Conservation (phyloP, 176 grass and related monocot genomes). For the Aegilops tauschii region DNA sequence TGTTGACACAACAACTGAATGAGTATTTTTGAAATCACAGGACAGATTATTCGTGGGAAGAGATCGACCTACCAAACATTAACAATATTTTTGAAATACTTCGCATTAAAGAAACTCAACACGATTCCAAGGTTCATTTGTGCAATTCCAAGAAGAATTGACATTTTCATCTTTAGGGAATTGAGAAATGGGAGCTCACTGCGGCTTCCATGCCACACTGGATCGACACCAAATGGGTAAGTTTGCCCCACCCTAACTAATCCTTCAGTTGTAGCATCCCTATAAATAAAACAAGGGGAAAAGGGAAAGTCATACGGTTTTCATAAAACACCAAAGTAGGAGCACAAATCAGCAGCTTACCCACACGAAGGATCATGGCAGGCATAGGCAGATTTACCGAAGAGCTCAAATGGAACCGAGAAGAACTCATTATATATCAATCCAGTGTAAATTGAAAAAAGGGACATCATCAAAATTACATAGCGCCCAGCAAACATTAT, state of each 20-base stretch:
- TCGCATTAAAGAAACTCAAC: slow-evolving; percentile 92
- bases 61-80: slow-evolving; percentile 70
- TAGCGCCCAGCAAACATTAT: slow-evolving; percentile 93
- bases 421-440: slow-evolving; percentile 98
- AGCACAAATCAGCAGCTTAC: slow-evolving; percentile 29
- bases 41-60: not conserved
- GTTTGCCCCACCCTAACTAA: slow-evolving; percentile 58
- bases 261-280: slow-evolving; percentile 67
- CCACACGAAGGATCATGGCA: slow-evolving; percentile 77
- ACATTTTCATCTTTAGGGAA: slow-evolving; percentile 99
- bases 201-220: slow-evolving; percentile 75
- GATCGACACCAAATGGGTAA: slow-evolving; percentile 90
- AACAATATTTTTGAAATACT: slow-evolving; percentile 59
- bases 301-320: not conserved
- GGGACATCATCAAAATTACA: slow-evolving; percentile 82
- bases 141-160: slow-evolving; percentile 80
- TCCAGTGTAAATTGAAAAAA: slow-evolving; percentile 96
- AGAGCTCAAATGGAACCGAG: slow-evolving; percentile 90
- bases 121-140: slow-evolving; percentile 97
- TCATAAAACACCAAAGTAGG: not conserved
- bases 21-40: not conserved
- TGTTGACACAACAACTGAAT: slow-evolving; percentile 31
- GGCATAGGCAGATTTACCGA: slow-evolving; percentile 86
- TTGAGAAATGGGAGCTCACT: slow-evolving; percentile 92
- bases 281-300: slow-evolving; percentile 5